Percentiles rank a stretch among this genome's conserved stretches.
phyloP scores from a whole-genome alignment of 148 eudicot species.

The Chenopodium berlandieri region DNA sequence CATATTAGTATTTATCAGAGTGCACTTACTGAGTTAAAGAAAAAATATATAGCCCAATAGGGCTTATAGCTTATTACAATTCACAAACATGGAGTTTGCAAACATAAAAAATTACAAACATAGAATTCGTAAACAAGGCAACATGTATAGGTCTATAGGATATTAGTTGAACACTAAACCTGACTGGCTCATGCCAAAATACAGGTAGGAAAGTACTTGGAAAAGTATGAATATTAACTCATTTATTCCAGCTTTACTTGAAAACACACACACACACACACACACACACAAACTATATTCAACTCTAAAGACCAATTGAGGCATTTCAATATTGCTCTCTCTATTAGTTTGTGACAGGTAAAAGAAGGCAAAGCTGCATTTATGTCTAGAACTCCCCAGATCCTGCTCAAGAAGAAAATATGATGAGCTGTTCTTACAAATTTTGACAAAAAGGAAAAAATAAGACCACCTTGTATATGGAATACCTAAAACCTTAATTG shows the following conservation, averaged over 20 bases:
- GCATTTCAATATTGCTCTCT: no score
- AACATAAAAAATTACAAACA: background rate
- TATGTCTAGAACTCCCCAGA: background rate
- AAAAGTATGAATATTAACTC: background rate
- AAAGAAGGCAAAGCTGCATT: no score
- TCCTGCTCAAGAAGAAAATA: background rate
- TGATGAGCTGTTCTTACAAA: background rate
- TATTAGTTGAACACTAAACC: background rate
- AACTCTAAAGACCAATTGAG: no score
- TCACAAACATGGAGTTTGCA: background rate
- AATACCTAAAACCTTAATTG: no score
- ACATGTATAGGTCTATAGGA: background rate
- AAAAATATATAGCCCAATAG: background rate
- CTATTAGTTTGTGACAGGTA: no score
- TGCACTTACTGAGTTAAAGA: background rate
- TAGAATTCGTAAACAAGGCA: background rate
- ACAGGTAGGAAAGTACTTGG: background rate
- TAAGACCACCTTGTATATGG: background rate
- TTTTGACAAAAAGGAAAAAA: background rate
- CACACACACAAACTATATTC: no score
- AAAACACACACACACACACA: no score
- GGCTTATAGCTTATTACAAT: no score
- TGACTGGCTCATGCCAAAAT: background rate
- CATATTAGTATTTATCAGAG: background rate
- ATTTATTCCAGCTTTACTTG: no score